A percentile compares a stretch with the other conserved stretches of the same genome.
These are phyloP conservation scores for Brassica incana DNA, from an alignment of 345 rosid species.

Conservation along the genomic window DNA sequence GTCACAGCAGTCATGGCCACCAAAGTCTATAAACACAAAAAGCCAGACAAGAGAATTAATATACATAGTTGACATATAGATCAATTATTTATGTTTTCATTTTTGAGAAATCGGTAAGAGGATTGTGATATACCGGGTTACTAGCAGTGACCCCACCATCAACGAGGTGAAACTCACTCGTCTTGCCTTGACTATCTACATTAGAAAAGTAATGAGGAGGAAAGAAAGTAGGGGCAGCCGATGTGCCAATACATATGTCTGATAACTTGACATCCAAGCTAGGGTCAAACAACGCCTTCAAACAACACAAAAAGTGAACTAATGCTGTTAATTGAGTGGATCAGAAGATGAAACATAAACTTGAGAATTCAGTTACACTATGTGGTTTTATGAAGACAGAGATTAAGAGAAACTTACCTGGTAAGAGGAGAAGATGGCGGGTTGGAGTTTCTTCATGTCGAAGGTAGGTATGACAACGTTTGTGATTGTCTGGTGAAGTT, in stretches of 20 bases:
- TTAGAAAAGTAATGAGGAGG: slow-evolving; percentile 59
- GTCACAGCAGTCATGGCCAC: slow-evolving; percentile 65
- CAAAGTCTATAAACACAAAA: slow-evolving; percentile 45
- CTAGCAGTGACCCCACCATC: slow-evolving; percentile 72
- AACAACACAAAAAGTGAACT: background rate
- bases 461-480: slow-evolving; percentile 67
- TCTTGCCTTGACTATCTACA: slow-evolving; percentile 43
- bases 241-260: slow-evolving; percentile 68
- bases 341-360: background rate
- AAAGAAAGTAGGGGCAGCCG: slow-evolving; percentile 73
- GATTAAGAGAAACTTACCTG: slow-evolving; percentile 42
- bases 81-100: background rate
- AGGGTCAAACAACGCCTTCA: slow-evolving; percentile 40
- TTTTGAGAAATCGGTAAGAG: background rate
- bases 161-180: slow-evolving; percentile 59
- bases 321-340: background rate
- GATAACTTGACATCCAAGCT: slow-evolving; percentile 53
- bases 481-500: slow-evolving; percentile 62
- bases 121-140: slow-evolving; percentile 54
- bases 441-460: slow-evolving; percentile 69
- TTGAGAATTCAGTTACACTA: background rate
- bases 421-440: slow-evolving; percentile 64
- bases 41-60: background rate
- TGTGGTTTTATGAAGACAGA: background rate
- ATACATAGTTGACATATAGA: background rate